Percentiles rank a stretch among this genome's conserved stretches.
phyloP scores from a whole-genome alignment of 495 filamentous ascomycete genomes.

The Trichoderma erinaceum region DNA sequence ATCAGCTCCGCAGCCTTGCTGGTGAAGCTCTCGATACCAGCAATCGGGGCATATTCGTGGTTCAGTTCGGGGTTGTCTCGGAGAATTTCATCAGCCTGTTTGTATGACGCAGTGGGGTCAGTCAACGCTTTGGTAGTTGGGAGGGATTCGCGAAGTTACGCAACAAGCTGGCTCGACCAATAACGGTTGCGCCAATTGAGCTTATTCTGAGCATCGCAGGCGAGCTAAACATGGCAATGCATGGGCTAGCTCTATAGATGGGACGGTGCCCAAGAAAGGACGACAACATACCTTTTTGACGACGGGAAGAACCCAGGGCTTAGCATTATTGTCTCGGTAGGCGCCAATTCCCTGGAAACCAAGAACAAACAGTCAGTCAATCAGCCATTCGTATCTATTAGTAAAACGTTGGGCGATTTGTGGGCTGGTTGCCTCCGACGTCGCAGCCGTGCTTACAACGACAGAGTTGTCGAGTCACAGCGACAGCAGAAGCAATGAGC shows the following conservation, averaged over 20 bases:
- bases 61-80: constrained; percentile 84
- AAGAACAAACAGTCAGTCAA: neutral
- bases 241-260: constrained; percentile 10
- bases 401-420: neutral
- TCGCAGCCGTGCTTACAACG: constrained; percentile 1
- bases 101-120: neutral
- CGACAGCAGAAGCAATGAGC: neutral
- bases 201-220: constrained; percentile 13
- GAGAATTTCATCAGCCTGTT: constrained; percentile 80
- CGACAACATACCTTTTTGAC: constrained; percentile 73
- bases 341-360: constrained; percentile 72
- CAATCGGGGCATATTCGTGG: constrained; percentile 98
- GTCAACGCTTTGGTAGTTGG: neutral
- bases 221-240: constrained; percentile 23
- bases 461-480: neutral
- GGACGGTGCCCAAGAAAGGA: neutral
- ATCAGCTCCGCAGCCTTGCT: constrained; percentile 84
- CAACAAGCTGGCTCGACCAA: constrained; percentile 16
- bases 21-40: constrained; percentile 78
- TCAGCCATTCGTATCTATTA: neutral
- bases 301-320: constrained; percentile 97
- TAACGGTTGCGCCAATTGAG: constrained; percentile 13
- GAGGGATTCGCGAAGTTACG: neutral
- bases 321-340: constrained; percentile 90
- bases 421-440: constrained; percentile 19